Evolutionary conservation across 768 basidiomycete species (phyloP), one percentile per base, ranked within the genome.

Genomic region (Russula sp.): DNA sequence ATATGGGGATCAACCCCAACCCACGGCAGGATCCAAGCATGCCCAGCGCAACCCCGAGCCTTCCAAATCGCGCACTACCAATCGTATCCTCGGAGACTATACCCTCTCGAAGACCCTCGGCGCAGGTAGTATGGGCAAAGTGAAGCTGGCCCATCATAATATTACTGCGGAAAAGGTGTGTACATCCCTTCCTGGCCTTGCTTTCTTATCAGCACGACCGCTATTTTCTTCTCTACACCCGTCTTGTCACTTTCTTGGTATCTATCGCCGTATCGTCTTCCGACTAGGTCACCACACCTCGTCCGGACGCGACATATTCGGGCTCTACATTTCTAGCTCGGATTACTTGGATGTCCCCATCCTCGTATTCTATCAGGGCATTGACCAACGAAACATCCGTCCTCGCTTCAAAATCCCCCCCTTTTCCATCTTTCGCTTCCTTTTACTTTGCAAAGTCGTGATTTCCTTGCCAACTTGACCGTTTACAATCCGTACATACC

Each of bases 91-190:
- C 16, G 96, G 95, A 37, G 94, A 98, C 73, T 99, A 97, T 78
- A 91, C 91, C 64, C 83, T 99, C 68, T 90, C 90, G 71, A 98
- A 98, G 82, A 97, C 96, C 5, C 82, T 99, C 47, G 96, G 96
- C 31, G 96, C 95, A 22, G 96, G 96, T 42, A 94, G 91, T 73
- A 99, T 99, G 96, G 96, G 96, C 68, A 98, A 98, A 75, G 96
- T 99, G 71, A 99, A 98, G 79, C 84, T 98, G 11, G 96, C 93
- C 3, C 88, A 88, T 20, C 92, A 95, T 74, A 89, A 88, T 64
- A 71, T 86, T 66, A 90, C 92, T 1, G 91, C 89, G 32, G 95
- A 98, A 76, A 96, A 95, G 86, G 96, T 95, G 69, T 68, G 85
- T 78, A 1, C 27, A 22, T 20, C 22, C 32, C 37, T n/a, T 20